Evolutionary conservation across 176 grass and related monocot genomes (phyloP).

Genomic region (Avena eriantha): DNA sequence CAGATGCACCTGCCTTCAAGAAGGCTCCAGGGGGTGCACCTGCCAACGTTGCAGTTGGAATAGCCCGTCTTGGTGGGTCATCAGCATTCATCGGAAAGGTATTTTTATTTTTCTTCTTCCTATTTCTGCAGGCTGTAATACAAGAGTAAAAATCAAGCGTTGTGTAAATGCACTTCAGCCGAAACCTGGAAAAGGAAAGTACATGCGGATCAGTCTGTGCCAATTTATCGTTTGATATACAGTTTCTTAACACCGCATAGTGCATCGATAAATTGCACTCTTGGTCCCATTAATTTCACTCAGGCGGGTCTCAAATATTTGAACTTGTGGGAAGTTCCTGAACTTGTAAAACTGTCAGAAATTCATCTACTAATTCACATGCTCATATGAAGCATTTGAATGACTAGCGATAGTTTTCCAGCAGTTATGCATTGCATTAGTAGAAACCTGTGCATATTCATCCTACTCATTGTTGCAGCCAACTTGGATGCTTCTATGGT

Average conservation of each 20-base stretch:
- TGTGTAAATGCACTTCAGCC: not conserved
- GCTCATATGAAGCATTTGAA: conserved; percentile 24
- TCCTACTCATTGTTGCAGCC: not conserved
- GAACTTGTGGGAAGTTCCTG: not conserved
- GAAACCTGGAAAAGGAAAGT: not conserved
- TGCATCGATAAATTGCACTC: conserved; percentile 6
- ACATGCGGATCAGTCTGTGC: not conserved
- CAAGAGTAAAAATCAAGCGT: not conserved
- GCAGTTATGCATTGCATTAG: not conserved
- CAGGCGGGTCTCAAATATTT: not conserved
- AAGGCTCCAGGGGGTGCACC: conserved; percentile 93
- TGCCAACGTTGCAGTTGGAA: conserved; percentile 94
- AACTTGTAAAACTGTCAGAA: not conserved
- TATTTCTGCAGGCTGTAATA: conserved; percentile 5
- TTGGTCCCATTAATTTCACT: not conserved
- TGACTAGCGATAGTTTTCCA: not conserved
- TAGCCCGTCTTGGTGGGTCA: conserved; percentile 90
- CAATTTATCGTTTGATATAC: not conserved
- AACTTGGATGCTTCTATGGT: not conserved
- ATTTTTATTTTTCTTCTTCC: conserved; percentile 15
- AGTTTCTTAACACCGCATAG: not conserved
- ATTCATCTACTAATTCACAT: not conserved
- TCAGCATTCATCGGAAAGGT: conserved; percentile 98
- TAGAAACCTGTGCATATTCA: not conserved
- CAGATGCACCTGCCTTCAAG: conserved; percentile 90